A percentile compares a stretch with the other conserved stretches of the same genome.
Evolutionary conservation across 1,139 yeast genomes (phyloP).

Genomic region (Protomyces pachydermus): DNA sequence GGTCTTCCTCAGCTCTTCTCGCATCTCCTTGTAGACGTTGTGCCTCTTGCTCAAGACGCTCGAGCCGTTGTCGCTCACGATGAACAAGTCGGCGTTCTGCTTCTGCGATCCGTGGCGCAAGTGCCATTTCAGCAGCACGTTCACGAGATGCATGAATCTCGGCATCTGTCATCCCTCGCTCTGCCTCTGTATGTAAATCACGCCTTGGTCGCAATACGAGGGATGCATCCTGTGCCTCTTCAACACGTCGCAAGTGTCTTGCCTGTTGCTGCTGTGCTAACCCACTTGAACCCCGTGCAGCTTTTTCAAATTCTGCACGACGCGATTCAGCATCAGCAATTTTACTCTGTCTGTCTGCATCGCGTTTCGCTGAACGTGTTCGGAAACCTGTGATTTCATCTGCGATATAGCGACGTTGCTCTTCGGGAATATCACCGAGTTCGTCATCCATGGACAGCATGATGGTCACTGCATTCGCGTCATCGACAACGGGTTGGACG

Average conservation of each 20-base stretch:
- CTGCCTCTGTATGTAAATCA: neutral
- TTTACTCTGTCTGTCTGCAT: slow-evolving; percentile 34
- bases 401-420: slow-evolving; percentile 36
- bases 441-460: slow-evolving; percentile 33
- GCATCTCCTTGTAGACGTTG: neutral
- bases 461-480: slow-evolving; percentile 7
- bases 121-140: neutral
- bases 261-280: neutral
- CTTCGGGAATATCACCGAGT: slow-evolving; percentile 34
- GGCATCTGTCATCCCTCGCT: slow-evolving; percentile 2
- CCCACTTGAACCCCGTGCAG: neutral
- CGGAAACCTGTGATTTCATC: slow-evolving; percentile 39
- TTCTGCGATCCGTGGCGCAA: neutral
- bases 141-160: neutral
- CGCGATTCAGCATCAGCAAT: slow-evolving; percentile 32
- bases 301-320: slow-evolving; percentile 21
- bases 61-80: neutral
- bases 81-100: neutral
- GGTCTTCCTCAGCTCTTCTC: neutral
- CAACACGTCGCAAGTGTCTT: neutral
- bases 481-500: neutral
- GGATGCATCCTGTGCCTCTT: neutral
- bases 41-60: neutral
- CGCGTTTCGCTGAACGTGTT: slow-evolving; percentile 36
- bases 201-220: neutral